phyloP scores from a whole-genome alignment of 2,329 filamentous ascomycete species.

The Allantophomopsis lycopodina region DNA sequence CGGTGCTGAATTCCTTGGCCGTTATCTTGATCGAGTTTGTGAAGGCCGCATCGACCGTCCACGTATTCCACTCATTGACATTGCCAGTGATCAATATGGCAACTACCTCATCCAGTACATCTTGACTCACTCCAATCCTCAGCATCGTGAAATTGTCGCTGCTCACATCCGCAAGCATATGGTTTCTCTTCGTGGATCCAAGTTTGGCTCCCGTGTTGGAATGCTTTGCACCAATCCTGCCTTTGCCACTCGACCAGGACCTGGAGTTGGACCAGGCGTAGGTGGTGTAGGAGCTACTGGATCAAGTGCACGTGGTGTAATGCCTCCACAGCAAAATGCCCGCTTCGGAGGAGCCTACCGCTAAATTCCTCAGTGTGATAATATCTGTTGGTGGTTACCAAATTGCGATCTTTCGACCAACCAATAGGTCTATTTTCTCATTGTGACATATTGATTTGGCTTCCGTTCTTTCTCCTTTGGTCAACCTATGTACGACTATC shows the following conservation, averaged over 20 bases:
- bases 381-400: constrained; percentile 11
- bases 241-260: constrained; percentile 76
- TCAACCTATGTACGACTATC: constrained; percentile 20
- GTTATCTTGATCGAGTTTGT: constrained; percentile 88
- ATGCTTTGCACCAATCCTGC: constrained; percentile 98
- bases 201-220: constrained; percentile 94
- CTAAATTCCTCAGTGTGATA: constrained; percentile 21
- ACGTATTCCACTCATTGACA: constrained; percentile 93
- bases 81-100: constrained; percentile 95
- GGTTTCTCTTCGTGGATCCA: constrained; percentile 95
- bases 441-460: constrained; percentile 18
- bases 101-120: constrained; percentile 99
- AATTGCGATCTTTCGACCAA: constrained; percentile 12
- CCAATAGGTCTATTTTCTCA: constrained; percentile 15
- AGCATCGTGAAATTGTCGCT: constrained; percentile 87
- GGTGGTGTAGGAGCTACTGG: constrained; percentile 49
- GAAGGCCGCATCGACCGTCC: constrained; percentile 83
- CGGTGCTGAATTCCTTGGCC: constrained; percentile 75
- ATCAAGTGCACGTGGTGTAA: constrained; percentile 27
- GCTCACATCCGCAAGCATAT: constrained; percentile 97
- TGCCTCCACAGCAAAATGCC: constrained; percentile 39
- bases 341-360: constrained; percentile 47
- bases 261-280: constrained; percentile 58
- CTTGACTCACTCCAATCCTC: constrained; percentile 70
- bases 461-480: constrained; percentile 17